Evolutionary conservation across 2,329 filamentous ascomycete genomes (phyloP), one percentile per base, ranked within the genome.

Genomic region (Aureobasidium namibiae): DNA sequence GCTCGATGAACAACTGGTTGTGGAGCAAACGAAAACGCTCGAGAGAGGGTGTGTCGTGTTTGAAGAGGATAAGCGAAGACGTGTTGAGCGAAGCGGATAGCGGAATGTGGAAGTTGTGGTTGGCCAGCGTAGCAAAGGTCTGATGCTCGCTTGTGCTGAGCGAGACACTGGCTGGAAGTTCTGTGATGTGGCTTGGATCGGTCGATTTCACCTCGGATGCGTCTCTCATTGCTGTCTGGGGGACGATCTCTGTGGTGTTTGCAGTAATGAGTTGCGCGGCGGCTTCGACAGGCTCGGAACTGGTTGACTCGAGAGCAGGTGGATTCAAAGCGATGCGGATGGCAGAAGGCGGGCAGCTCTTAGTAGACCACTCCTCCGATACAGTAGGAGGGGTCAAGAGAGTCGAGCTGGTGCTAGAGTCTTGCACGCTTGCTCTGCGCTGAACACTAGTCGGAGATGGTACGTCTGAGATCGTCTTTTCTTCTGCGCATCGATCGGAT

Each of bases 1-100:
- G 26, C 23, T 57, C 54, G 33, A 42, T 42, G 31, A 57, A 57
- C 23, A 57, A 7, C 34, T 48, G 41, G 7, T 46, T 57, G 42
- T 46, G 41, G n/a, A 57, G 42, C 31, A 48, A 11, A 16, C 42
- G 54, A 42, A 57, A 48, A n/a, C 41, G 41, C 14, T 46, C 41
- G 13, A 57, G 41, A 21, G 54, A 38, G 18, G 41, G 54, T 1
- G 54, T 48, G 33, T 38, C 16, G 11, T 31, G 29, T n/a, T 57
- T 48, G 42, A 57, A 46, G 1, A 57, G 33, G 10, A 57, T 46
- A 6, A 57, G 54, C 6, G 54, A 48, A 10, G 54, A 10, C 1
- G 42, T 21, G 33, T 38, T 23, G 31, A 57, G 33, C 1, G 54
- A 46, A n/a, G 54, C 42, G 8, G 16, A 29, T 2, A 42, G 23